A percentile compares a stretch with the other conserved stretches of the same genome.
phyloP scores from a whole-genome alignment of 177 flowering plant species.

The Vitis hybrid region DNA sequence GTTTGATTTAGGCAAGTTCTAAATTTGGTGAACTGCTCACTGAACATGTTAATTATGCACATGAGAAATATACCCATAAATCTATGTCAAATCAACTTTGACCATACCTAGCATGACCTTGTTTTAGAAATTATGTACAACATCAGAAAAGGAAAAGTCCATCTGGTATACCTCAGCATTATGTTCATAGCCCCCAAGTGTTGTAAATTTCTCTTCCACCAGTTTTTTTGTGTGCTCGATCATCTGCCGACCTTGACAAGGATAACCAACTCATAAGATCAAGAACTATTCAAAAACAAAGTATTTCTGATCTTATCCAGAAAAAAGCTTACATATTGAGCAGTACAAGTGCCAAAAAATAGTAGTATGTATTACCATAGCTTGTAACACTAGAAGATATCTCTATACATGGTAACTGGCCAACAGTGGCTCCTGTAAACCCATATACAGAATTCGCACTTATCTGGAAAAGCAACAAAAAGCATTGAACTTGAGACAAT shows the following conservation, averaged over 20 bases:
- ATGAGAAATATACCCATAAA: background rate
- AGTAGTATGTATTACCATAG: constrained; percentile 63
- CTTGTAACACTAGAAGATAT: constrained; percentile 99
- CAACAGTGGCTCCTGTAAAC: constrained; percentile 97
- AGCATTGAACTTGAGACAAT: background rate
- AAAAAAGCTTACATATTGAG: background rate
- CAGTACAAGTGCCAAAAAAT: too few relatives aligned
- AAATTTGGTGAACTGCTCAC: too few relatives aligned
- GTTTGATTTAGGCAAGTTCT: too few relatives aligned
- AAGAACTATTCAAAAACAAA: background rate
- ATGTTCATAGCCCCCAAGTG: constrained; percentile 77
- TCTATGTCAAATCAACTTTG: too few relatives aligned
- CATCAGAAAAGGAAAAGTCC: background rate
- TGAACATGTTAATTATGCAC: too few relatives aligned
- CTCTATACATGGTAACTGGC: constrained; percentile 92
- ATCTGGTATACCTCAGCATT: constrained; percentile 74
- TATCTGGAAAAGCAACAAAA: constrained; percentile 51
- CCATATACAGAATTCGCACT: constrained; percentile 99
- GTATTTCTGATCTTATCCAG: background rate
- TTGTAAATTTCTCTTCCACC: constrained; percentile 88
- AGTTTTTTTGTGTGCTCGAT: constrained; percentile 96
- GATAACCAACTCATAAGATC: constrained; percentile 5
- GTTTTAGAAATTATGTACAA: background rate
- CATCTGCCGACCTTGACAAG: constrained; percentile 87
- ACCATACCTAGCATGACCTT: background rate